These are phyloP conservation scores for Fusarium sp. DNA, from an alignment of 2,329 filamentous ascomycete species.

Conservation along the genomic window DNA sequence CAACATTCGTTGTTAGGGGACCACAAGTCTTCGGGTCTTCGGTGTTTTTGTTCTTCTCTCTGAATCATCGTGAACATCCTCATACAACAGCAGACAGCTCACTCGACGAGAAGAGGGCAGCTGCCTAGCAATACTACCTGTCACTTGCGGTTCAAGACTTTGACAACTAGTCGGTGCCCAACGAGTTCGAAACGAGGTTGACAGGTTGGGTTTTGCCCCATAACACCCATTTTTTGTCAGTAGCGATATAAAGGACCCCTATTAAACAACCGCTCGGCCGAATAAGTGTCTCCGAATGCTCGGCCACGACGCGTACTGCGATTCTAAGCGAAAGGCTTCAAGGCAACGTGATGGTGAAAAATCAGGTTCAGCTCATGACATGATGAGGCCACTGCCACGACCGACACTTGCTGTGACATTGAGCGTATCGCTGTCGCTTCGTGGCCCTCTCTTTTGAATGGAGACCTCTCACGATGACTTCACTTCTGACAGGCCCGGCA, in stretches of 20 bases:
- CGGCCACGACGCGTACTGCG: constrained; percentile 10
- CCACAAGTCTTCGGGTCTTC: constrained; percentile 26
- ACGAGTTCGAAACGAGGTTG: constrained; percentile 25
- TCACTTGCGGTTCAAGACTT: constrained; percentile 18
- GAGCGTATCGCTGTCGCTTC: constrained; percentile 26
- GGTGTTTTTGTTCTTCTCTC: constrained; percentile 27
- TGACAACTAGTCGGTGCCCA: constrained; percentile 24
- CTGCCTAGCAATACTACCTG: constrained; percentile 20
- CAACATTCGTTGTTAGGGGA: constrained; percentile 12
- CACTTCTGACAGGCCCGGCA: constrained; percentile 29
- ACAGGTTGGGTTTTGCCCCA: constrained; percentile 21
- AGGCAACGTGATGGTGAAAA: constrained; percentile 34
- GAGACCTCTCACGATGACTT: constrained; percentile 42
- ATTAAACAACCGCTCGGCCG: constrained; percentile 35
- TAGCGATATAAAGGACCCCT: constrained; percentile 26
- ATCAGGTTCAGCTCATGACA: constrained; percentile 16
- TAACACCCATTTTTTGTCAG: constrained; percentile 22
- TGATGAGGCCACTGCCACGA: constrained; percentile 20
- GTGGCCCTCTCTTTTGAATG: constrained; percentile 8
- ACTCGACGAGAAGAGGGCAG: constrained; percentile 12
- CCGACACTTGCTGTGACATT: constrained; percentile 12
- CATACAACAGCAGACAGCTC: constrained; percentile 7
- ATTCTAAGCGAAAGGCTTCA: constrained; percentile 1
- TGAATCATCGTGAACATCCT: constrained; percentile 36
- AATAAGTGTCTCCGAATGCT: constrained; percentile 32